phyloP scores from a whole-genome alignment of 176 grass and related monocot species.

The Triticum aestivum region IWGSC_CS_RefSeq_v2.1 NC_057796.1:397125109-397125608 shows the following conservation, averaged over 20 bases:
- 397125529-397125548: background rate
- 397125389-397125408: background rate
- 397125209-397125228: too few species aligned
- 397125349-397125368: background rate
- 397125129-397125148: background rate
- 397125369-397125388: background rate
- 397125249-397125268: background rate
- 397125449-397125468: slow-evolving; percentile 6
- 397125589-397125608: background rate
- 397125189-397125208: background rate
- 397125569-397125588: background rate
- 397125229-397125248: background rate
- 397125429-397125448: slow-evolving; percentile 3
- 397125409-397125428: background rate
- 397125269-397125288: background rate
- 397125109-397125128: background rate
- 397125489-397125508: background rate
- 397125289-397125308: background rate
- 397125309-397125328: background rate
- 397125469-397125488: background rate
- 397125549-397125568: background rate
- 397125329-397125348: background rate
- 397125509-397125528: background rate
- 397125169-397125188: background rate
- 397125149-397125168: background rate